Evolutionary conservation across 495 filamentous ascomycete genomes (phyloP), one percentile per base, ranked within the genome.

Genomic region (Evernia prunastri): DNA sequence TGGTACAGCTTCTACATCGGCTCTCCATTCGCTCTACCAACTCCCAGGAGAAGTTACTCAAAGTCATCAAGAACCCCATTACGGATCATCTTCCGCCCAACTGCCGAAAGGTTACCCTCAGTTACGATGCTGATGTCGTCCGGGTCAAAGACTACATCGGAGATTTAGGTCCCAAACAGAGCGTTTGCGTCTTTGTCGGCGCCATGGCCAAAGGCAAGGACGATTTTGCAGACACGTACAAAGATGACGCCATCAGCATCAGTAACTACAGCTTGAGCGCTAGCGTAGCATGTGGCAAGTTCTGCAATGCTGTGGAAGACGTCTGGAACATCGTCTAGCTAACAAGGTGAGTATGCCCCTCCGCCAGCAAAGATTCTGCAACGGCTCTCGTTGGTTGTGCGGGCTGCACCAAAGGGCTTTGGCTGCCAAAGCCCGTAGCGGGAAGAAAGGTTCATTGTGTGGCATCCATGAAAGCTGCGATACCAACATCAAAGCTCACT

Each of bases 1-100:
- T 97, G 94, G 94, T 98, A 43, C 94, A 98, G 78, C 83, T 97
- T n/a, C 87, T 98, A 18, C 94, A 98, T 76, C 90, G 91, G 37
- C 86, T 96, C 36, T 94, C 91, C 37, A 98, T 98, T 72, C 90
- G 94, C 69, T 96, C 92, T 57, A 92, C 91, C 67, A 91, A 92
- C 68, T 96, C 92, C 12, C 90, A 96, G 68, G 94, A 98, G 77
- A 98, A 98, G 78, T 85, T 98, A 39, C 83, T 98, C 59, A 93
- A 94, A 74, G 94, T 98, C 68, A 96, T 98, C 74, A 89, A 91
- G 77, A 97, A 97, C 73, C 94, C 94, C 36, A 96, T 98, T 72
- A 94, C 91, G 43, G 90, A 98, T 71, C 94, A 98, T 73, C 81
- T 98, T 45, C 94, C 94, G 27, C 90, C 92, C 17, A 96, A 97